Evolutionary conservation across 2,329 filamentous ascomycete genomes (phyloP), one percentile per base, ranked within the genome.

Genomic region (Talaromyces sp.): DNA sequence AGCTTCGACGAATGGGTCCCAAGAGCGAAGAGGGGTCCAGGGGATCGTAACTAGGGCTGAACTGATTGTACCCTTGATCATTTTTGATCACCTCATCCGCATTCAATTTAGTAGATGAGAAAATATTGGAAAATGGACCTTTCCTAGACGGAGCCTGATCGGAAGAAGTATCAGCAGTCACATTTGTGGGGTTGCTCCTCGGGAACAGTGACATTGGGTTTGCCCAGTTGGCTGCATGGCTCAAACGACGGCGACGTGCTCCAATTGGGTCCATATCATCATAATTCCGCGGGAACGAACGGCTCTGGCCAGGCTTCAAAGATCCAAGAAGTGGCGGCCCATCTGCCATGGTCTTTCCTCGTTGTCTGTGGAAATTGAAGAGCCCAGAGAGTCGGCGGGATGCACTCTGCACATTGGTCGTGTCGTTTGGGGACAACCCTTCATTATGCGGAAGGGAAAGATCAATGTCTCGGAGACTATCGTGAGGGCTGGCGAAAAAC

Each of bases 281-380:
- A 34, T 78, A 56, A 64, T 82, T 80, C 40, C 85, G 79, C 14
- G 86, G 86, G 69, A 88, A 82, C n/a, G 85, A 88, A 65, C 87
- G 85, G 63, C 85, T 87, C 64, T 88, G 85, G 0, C 81, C 79
- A 55, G 82, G 75, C 65, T 86, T 86, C 64, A 87, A 70, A n/a
- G 82, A 82, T 16, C 85, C 85, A 33, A 87, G 69, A 44, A 81
- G 71, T 50, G 84, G 84, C 3, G 85, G 83, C 34, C 87, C 83
- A 65, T 86, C 83, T 2, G 82, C 81, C 40, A 83, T 73, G 0
- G 85, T 86, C 75, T 88, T 88, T 4, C 84, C 83, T 64, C 86
- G 81, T 66, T 84, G 84, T 34, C 86, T 81, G 70, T 85, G 83
- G 62, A 85, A 83, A 63, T 77, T 76, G 65, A 87, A 85, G 12